Base-by-base conservation (phyloP, 805 yeast genomes). In the Candida sphagnicola region DNA sequence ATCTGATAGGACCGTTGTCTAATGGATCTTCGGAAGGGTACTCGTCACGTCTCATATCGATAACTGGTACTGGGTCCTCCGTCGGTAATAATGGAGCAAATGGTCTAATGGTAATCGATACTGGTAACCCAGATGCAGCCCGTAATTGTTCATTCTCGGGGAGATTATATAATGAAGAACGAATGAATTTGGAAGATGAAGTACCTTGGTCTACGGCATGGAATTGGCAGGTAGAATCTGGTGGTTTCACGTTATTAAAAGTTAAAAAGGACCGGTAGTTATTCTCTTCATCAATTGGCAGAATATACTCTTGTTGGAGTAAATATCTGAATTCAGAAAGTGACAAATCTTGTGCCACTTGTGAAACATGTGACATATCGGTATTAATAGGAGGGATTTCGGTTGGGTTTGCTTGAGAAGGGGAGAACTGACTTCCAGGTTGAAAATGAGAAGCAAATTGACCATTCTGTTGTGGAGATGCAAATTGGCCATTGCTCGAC, bases 21-120 rank as follows among this genome's bases (percentile, higher is more conserved):
- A 56, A 45, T 1, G 57, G 54, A 19, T 51, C 55, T 3, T 45
- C 42, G 4, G 34, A 13, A 10, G 37, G 37, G 14, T 14, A 25
- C 6, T 34, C 30, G 28, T 16, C 17, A 14, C 37, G 30, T 17
- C 70, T 62, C 65, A 77, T 75, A 53, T 86, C 90, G 4, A 82
- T 80, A 4, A 73, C 70, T 0, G 95, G 95, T 2, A 89, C 75
- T 2, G 75, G 77, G 12, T 74, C 81, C 34, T 73, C 76, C 1
- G 68, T 57, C 5, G 62, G 56, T 23, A 67, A 61, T 10, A 61
- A 47, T 10, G 80, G 79, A 0, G 96, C 95, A 69, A 93, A 88
- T 4, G 99, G 99, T 38, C 87, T 77, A 16, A 89, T 62, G 3
- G 88, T 70, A 41, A 91, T 63, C 0, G 95, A 95, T 30, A 93